Evolutionary conservation across 441 rosid genomes (phyloP).

Genomic region (Eruca vesicaria): DNA sequence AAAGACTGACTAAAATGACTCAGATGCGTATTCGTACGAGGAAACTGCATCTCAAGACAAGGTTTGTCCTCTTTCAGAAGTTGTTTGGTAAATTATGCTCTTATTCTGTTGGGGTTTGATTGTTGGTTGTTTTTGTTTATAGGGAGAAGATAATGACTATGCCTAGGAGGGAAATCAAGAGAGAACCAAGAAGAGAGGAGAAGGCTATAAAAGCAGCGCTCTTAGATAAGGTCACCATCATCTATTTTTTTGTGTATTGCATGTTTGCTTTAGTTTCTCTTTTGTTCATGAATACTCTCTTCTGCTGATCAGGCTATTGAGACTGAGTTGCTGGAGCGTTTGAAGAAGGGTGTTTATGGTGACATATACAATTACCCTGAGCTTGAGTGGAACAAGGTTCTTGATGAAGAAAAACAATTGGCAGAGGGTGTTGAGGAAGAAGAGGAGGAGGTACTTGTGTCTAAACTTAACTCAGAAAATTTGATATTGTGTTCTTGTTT

Average conservation of each 20-base stretch:
- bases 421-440: constrained; percentile 46
- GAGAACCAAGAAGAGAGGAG: constrained; percentile 76
- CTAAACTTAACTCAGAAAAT: background rate
- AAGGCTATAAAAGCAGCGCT: constrained; percentile 81
- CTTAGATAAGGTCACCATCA: constrained; percentile 63
- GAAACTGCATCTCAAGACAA: constrained; percentile 80
- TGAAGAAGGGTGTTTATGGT: constrained; percentile 58
- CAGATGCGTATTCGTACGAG: constrained; percentile 96
- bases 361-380: constrained; percentile 67
- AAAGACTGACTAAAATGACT: constrained; percentile 87
- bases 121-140: background rate
- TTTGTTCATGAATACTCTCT: background rate
- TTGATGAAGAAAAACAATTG: constrained; percentile 43
- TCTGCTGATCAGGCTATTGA: background rate
- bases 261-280: background rate
- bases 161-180: constrained; percentile 67
- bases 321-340: constrained; percentile 47
- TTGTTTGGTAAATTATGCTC: background rate
- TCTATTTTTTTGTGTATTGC: background rate
- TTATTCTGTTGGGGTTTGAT: constrained; percentile 11
- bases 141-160: constrained; percentile 69
- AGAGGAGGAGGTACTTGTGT: constrained; percentile 43
- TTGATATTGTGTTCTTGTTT: background rate
- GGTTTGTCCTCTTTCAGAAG: constrained; percentile 42
- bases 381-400: constrained; percentile 41